Evolutionary conservation across 306 rosid species (phyloP), one percentile per base, ranked within the genome.

Genomic region (Gleditsia sinensis): DNA sequence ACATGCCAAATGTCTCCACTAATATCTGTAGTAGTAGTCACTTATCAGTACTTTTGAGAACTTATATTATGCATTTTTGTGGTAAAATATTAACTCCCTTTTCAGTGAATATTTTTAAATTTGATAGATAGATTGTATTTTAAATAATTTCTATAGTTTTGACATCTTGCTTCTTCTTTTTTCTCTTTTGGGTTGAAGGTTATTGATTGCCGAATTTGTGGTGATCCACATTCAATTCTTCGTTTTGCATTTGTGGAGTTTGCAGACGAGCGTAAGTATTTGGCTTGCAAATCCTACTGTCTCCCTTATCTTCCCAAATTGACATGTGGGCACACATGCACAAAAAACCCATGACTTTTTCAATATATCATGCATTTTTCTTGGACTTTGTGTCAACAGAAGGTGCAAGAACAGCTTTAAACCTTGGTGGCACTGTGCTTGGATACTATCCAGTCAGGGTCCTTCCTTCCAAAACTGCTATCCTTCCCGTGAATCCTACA

Each of bases 171-270:
- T 61, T 34, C n/a, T 36, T 34, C 28, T 61, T 20, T 40, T 34
- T 61, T 46, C 20, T 34, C 28, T 61, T 20, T 40, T 34, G 34
- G 66, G 37, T 33, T 86, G 79, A 86, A 90, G 96, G 96, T 90
- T 58, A 85, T 84, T 49, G 96, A 90, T 79, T 90, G 96, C 80
- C 86, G 91, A 60, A 83, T 88, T 81, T 88, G 96, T 72, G 92
- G 96, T 28, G 93, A 90, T 74, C 96, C 96, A 3, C 88, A 88
- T 75, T 90, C 96, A 51, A 80, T 90, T 54, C 93, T 90, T 45
- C 96, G 93, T 75, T 90, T 90, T 83, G 96, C 96, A 39, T 90
- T 90, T 88, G 93, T 90, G 84, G 96, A 88, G 83, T 90, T 90
- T 43, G 60, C 93, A 70, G 92, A 88, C 78, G 92, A 86, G 79